A percentile compares a stretch with the other conserved stretches of the same genome.
These are phyloP conservation scores for Vigna mungo DNA, from an alignment of 306 rosid species.

Conservation along the genomic window DNA sequence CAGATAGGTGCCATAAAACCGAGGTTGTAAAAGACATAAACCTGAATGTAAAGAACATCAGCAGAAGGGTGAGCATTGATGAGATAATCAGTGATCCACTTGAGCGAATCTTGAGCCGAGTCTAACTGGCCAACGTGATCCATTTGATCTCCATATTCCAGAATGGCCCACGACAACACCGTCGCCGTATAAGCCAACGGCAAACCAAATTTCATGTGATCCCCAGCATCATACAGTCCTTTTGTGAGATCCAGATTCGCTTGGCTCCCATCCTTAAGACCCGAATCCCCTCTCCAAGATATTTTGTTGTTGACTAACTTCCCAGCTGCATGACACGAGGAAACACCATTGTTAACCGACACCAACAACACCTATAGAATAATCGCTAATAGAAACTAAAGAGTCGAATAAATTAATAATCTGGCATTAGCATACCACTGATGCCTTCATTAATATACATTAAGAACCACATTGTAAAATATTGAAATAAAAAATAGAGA, in stretches of 20 bases:
- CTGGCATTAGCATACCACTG: not conserved
- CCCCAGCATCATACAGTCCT: slow-evolving; percentile 98
- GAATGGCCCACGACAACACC: slow-evolving; percentile 90
- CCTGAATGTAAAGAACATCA: slow-evolving; percentile 94
- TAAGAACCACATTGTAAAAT: not conserved
- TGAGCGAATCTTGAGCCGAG: slow-evolving; percentile 71
- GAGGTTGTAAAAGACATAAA: slow-evolving; percentile 37
- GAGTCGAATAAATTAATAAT: not conserved
- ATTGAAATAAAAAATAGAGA: not conserved
- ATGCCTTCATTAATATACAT: not conserved
- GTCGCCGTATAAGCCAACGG: slow-evolving; percentile 96
- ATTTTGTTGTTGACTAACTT: slow-evolving; percentile 68
- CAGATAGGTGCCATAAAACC: slow-evolving; percentile 17
- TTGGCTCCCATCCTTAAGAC: slow-evolving; percentile 75
- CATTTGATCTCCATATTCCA: slow-evolving; percentile 96
- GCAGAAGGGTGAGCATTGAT: slow-evolving; percentile 74
- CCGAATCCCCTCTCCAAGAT: slow-evolving; percentile 96
- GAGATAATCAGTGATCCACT: slow-evolving; percentile 98
- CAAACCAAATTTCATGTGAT: slow-evolving; percentile 91
- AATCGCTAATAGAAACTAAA: not conserved
- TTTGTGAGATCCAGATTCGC: slow-evolving; percentile 76
- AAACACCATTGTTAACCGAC: slow-evolving; percentile 28
- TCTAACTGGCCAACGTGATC: slow-evolving; percentile 74
- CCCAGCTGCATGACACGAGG: slow-evolving; percentile 67
- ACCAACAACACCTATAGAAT: not conserved